phyloP scores from a whole-genome alignment of 2,329 filamentous ascomycete genomes.

The Penicillium nordicum region DNA sequence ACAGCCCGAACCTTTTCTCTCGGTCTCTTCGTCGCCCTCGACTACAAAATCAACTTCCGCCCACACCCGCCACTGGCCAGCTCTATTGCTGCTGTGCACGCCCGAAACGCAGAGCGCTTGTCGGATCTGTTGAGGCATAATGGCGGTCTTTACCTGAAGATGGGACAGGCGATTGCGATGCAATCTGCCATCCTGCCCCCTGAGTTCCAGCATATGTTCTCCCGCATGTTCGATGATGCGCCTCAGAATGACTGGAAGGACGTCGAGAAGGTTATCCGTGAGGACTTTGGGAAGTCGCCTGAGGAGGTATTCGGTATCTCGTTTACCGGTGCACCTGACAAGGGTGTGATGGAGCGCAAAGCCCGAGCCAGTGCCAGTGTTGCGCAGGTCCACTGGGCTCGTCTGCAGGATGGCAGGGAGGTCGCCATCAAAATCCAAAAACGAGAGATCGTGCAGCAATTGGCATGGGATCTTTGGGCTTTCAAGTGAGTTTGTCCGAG shows the following conservation, averaged over 20 bases:
- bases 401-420: conserved; percentile 78
- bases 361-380: conserved; percentile 79
- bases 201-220: conserved; percentile 95
- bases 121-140: conserved; percentile 79
- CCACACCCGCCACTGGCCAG: conserved; percentile 70
- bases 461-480: conserved; percentile 92
- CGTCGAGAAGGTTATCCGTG: conserved; percentile 76
- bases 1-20: conserved; percentile 77
- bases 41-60: conserved; percentile 97
- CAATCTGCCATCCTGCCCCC: conserved; percentile 90
- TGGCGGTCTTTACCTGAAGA: conserved; percentile 93
- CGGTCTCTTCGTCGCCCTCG: conserved; percentile 75
- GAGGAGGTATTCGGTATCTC: conserved; percentile 93
- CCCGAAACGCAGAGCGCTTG: conserved; percentile 76
- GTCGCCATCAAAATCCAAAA: conserved; percentile 97
- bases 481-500: conserved; percentile 64
- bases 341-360: conserved; percentile 67
- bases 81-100: conserved; percentile 73
- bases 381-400: conserved; percentile 94
- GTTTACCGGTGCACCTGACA: conserved; percentile 64
- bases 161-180: conserved; percentile 97
- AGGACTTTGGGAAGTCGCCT: conserved; percentile 80
- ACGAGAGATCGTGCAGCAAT: conserved; percentile 84
- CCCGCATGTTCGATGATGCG: conserved; percentile 95
- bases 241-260: conserved; percentile 87